Conservation (phyloP, 2,329 filamentous ascomycete species). For the Metarhizium anisopliae region DNA sequence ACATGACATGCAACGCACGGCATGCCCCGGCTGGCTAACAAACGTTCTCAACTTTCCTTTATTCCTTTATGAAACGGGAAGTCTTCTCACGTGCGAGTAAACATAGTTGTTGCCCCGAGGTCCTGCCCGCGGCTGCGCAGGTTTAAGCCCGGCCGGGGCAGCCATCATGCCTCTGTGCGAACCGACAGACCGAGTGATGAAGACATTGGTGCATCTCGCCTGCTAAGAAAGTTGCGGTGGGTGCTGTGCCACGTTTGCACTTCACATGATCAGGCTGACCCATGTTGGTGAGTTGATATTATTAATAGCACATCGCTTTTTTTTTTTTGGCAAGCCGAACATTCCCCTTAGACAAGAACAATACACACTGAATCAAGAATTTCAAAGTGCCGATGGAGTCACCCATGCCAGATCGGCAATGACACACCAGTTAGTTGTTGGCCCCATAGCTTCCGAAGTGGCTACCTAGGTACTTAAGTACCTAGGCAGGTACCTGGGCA, state of each 20-base stretch:
- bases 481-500: too few species aligned
- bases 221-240: neutral
- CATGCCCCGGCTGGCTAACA: neutral
- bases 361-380: neutral
- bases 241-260: neutral
- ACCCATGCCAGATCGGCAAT: neutral
- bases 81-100: neutral
- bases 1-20: neutral
- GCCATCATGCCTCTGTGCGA: neutral
- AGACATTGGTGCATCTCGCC: neutral
- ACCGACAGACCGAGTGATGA: neutral
- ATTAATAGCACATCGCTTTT: neutral
- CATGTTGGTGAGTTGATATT: neutral
- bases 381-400: neutral
- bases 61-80: neutral
- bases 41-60: neutral
- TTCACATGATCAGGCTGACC: neutral
- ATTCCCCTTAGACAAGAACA: neutral
- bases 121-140: neutral
- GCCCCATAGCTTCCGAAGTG: neutral
- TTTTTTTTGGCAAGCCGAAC: neutral
- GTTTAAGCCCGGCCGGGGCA: neutral
- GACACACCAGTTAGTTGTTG: neutral
- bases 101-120: neutral
- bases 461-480: too few species aligned